Evolutionary conservation across 2,329 filamentous ascomycete genomes (phyloP).

Genomic region (Colletotrichum spaethianum): DNA sequence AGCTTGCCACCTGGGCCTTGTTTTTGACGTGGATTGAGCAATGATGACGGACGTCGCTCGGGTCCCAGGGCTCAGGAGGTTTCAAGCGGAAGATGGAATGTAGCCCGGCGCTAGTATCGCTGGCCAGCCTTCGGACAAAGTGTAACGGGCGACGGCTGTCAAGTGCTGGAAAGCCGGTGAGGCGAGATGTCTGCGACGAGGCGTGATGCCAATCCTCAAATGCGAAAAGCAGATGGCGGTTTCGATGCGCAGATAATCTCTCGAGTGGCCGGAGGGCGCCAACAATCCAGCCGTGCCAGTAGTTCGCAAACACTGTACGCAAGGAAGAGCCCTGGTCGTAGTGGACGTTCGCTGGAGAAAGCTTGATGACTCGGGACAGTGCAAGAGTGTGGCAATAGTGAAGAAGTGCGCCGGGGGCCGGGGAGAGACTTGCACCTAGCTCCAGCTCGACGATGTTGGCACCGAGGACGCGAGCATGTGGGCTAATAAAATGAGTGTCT

Average conservation of each 20-base stretch:
- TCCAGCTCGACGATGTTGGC: conserved; percentile 10
- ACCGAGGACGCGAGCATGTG: neutral
- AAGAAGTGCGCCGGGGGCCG: conserved; percentile 9
- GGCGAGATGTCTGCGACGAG: conserved; percentile 1
- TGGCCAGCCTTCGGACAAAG: neutral
- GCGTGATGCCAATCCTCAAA: neutral
- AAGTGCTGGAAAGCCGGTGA: neutral
- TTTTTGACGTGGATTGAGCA: neutral
- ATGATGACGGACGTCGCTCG: conserved; percentile 8
- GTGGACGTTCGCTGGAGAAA: neutral
- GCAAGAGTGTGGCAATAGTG: neutral
- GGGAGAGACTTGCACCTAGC: neutral
- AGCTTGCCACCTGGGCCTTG: neutral
- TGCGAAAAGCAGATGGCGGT: conserved; percentile 15
- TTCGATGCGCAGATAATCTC: conserved; percentile 7
- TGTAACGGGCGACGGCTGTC: neutral
- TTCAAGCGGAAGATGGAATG: neutral
- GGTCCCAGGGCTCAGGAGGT: conserved; percentile 5
- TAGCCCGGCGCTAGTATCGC: conserved; percentile 2
- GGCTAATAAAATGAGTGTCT: conserved; percentile 3
- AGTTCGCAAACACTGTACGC: neutral
- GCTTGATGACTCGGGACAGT: conserved; percentile 27
- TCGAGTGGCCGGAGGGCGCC: conserved; percentile 5
- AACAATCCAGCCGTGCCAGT: conserved; percentile 13
- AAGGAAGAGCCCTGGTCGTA: conserved; percentile 1